phyloP scores from a whole-genome alignment of 2,329 filamentous ascomycete species.

The Lojkania enalia region DNA sequence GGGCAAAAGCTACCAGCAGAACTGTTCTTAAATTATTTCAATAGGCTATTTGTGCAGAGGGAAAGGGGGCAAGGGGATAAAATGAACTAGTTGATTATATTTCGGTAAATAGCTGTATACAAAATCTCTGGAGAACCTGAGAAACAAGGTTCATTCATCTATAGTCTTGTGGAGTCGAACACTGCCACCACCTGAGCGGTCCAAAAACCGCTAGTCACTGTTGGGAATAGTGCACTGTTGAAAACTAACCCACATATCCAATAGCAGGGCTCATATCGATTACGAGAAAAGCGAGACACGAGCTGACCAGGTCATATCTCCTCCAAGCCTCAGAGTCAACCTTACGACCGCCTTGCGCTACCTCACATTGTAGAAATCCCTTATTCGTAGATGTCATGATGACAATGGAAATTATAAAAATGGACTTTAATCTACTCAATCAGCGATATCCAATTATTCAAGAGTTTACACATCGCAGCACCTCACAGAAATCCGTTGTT shows the following conservation, averaged over 20 bases:
- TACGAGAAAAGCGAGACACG: not conserved
- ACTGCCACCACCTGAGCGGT: not conserved
- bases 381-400: not conserved
- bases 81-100: too few species aligned
- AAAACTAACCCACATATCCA: not conserved
- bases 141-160: too few species aligned
- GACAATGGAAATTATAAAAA: not conserved
- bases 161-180: too few species aligned
- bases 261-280: not conserved
- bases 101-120: too few species aligned
- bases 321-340: not conserved
- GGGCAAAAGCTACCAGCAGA: too few species aligned
- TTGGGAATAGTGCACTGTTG: not conserved
- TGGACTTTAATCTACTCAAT: too few species aligned
- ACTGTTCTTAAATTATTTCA: too few species aligned
- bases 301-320: not conserved
- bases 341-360: not conserved
- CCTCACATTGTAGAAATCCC: not conserved
- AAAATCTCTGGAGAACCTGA: too few species aligned
- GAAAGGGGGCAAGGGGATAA: too few species aligned
- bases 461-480: not conserved
- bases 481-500: not conserved
- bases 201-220: not conserved
- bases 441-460: not conserved
- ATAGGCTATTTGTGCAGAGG: too few species aligned